A percentile compares a stretch with the other conserved stretches of the same genome.
phyloP scores from a whole-genome alignment of 345 rosid species.

The Cardiospermum halicacabum region DNA sequence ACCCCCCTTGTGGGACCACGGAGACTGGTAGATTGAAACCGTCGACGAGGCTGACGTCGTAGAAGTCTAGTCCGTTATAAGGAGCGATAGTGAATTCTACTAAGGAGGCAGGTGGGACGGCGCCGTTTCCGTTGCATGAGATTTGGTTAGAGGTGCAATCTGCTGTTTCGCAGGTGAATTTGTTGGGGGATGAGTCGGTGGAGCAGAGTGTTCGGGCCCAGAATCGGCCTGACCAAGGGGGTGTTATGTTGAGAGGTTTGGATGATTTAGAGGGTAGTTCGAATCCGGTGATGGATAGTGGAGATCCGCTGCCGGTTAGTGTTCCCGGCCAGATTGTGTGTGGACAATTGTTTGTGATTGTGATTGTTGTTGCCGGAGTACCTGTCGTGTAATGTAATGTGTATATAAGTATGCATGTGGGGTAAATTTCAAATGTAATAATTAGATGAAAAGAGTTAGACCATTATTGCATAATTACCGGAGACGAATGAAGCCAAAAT shows the following conservation, averaged over 20 bases:
- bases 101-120: slow-evolving; percentile 34
- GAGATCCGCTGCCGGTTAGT: slow-evolving; percentile 13
- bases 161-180: slow-evolving; percentile 37
- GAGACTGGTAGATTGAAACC: slow-evolving; percentile 41
- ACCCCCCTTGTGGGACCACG: slow-evolving; percentile 28
- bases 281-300: slow-evolving; percentile 43
- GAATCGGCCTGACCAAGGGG: slow-evolving; percentile 40
- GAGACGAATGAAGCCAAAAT: not conserved
- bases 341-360: slow-evolving; percentile 43
- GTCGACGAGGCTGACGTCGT: slow-evolving; percentile 42
- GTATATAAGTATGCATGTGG: too few relatives aligned
- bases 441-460: not conserved
- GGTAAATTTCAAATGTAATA: too few relatives aligned
- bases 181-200: slow-evolving; percentile 18
- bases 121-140: slow-evolving; percentile 31
- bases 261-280: slow-evolving; percentile 31
- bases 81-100: slow-evolving; percentile 32
- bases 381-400: slow-evolving; percentile 11
- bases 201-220: slow-evolving; percentile 55
- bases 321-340: slow-evolving; percentile 48
- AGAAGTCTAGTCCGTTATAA: slow-evolving; percentile 27
- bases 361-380: slow-evolving; percentile 26
- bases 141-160: slow-evolving; percentile 49
- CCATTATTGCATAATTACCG: not conserved
- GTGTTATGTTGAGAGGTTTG: slow-evolving; percentile 6